These are phyloP conservation scores for Saccharomycopsis lassenensis DNA, from an alignment of 805 yeast genomes.

Conservation along the genomic window DNA sequence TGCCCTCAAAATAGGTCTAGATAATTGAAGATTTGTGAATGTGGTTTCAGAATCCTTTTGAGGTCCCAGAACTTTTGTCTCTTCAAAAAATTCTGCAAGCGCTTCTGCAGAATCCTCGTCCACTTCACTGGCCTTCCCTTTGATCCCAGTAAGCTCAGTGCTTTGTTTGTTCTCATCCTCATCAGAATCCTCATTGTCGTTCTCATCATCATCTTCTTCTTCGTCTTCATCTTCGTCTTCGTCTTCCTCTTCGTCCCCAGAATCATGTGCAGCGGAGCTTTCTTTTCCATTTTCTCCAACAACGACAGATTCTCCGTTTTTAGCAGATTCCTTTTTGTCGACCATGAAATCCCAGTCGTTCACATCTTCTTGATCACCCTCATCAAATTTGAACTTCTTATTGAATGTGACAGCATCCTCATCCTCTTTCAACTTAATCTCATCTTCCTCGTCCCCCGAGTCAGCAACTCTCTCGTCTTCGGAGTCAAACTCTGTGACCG, in stretches of 20 bases:
- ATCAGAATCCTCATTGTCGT: constrained; percentile 63
- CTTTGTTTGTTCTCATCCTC: too few relatives aligned
- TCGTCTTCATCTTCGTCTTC: constrained; percentile 4
- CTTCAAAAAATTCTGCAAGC: constrained; percentile 68
- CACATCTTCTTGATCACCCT: constrained; percentile 38
- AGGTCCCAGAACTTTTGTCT: constrained; percentile 38
- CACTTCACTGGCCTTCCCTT: constrained; percentile 28
- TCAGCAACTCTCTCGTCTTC: constrained; percentile 28
- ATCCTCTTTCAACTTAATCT: constrained; percentile 23
- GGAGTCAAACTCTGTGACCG: constrained; percentile 42
- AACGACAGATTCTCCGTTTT: constrained; percentile 4
- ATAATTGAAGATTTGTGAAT: constrained; percentile 68
- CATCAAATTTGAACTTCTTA: constrained; percentile 66
- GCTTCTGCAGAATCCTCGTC: constrained; percentile 69
- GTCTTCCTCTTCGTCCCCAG: constrained; percentile 16
- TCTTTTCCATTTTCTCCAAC: constrained; percentile 19
- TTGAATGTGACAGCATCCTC: constrained; percentile 38
- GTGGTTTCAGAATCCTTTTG: constrained; percentile 33
- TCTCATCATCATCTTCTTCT: constrained; percentile 19
- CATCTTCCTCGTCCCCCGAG: constrained; percentile 21
- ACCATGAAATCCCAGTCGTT: constrained; percentile 82
- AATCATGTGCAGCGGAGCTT: constrained; percentile 6
- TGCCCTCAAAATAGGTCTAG: constrained; percentile 86
- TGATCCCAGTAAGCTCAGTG: too few relatives aligned
- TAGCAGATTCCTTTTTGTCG: constrained; percentile 23